Percentiles rank a stretch among this genome's conserved stretches.
These are phyloP conservation scores for Vicia sativa DNA, from an alignment of 306 rosid species.

Conservation along the genomic window DNA sequence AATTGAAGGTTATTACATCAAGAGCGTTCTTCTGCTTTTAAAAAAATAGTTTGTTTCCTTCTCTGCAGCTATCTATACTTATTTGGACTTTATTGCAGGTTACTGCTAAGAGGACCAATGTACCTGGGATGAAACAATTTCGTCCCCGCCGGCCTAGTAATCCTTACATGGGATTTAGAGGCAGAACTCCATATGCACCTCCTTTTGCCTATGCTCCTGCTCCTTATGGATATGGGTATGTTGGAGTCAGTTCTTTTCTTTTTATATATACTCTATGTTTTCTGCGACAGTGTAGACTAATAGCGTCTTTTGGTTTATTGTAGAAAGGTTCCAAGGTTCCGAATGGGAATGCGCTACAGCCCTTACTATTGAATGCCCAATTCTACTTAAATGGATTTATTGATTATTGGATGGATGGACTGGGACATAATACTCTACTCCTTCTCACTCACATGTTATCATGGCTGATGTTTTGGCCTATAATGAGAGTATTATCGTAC, in stretches of 20 bases:
- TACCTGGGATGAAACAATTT: constrained; percentile 84
- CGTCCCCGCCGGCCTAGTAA: constrained; percentile 67
- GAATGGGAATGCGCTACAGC: constrained; percentile 77
- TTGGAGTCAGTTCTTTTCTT: neutral
- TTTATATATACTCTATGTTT: neutral
- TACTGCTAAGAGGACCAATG: constrained; percentile 70
- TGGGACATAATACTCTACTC: constrained; percentile 29
- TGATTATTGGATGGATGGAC: constrained; percentile 20
- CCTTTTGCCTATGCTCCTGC: constrained; percentile 64
- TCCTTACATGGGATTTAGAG: constrained; percentile 63
- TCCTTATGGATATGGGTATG: constrained; percentile 85
- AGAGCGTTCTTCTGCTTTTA: neutral
- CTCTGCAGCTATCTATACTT: constrained; percentile 6
- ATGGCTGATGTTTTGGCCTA: constrained; percentile 33
- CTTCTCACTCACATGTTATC: constrained; percentile 28
- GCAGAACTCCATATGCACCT: constrained; percentile 61
- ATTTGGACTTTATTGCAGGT: constrained; percentile 46
- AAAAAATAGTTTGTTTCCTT: neutral
- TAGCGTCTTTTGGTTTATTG: constrained; percentile 41
- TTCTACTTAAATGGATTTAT: constrained; percentile 33
- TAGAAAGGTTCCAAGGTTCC: constrained; percentile 84
- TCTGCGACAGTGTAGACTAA: constrained; percentile 1
- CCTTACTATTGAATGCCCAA: constrained; percentile 63
- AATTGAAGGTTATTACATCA: constrained; percentile 64
- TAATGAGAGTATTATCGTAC: constrained; percentile 32